phyloP scores from a whole-genome alignment of 2,329 filamentous ascomycete genomes.

The Arthrobotrys entomopaga region DNA sequence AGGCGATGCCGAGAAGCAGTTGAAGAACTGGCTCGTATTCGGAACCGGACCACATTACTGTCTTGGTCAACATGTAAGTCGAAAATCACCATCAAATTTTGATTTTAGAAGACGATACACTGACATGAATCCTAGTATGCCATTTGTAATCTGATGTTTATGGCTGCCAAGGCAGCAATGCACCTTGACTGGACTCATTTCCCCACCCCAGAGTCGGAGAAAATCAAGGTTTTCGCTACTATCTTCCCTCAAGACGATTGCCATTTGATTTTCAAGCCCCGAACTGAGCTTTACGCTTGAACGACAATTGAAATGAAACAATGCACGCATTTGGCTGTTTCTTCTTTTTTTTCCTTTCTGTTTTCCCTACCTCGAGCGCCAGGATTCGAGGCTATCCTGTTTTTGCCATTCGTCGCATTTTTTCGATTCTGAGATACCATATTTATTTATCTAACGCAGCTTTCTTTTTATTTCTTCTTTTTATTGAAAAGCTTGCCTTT shows the following conservation, averaged over 20 bases:
- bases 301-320: conserved; percentile 62
- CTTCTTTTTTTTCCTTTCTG: conserved; percentile 6
- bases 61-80: conserved; percentile 76
- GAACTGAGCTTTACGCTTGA: conserved; percentile 58
- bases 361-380: no score
- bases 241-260: conserved; percentile 97
- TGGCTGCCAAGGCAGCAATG: conserved; percentile 89
- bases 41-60: conserved; percentile 97
- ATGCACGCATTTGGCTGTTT: conserved; percentile 15
- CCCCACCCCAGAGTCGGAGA: conserved; percentile 82
- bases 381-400: no score
- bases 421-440: conserved; percentile 61
- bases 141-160: conserved; percentile 84
- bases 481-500: conserved; percentile 7
- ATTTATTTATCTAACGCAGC: conserved; percentile 33
- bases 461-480: conserved; percentile 18
- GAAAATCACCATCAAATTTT: neutral
- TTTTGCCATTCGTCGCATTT: neutral
- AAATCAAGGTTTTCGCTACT: conserved; percentile 98
- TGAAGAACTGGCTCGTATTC: conserved; percentile 97
- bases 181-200: conserved; percentile 90
- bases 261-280: conserved; percentile 75
- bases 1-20: conserved; percentile 83
- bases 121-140: conserved; percentile 70
- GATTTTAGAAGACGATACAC: neutral